These are phyloP conservation scores for Xanthoparmelia taractica DNA, from an alignment of 495 filamentous ascomycete genomes.

Conservation along the genomic window DNA sequence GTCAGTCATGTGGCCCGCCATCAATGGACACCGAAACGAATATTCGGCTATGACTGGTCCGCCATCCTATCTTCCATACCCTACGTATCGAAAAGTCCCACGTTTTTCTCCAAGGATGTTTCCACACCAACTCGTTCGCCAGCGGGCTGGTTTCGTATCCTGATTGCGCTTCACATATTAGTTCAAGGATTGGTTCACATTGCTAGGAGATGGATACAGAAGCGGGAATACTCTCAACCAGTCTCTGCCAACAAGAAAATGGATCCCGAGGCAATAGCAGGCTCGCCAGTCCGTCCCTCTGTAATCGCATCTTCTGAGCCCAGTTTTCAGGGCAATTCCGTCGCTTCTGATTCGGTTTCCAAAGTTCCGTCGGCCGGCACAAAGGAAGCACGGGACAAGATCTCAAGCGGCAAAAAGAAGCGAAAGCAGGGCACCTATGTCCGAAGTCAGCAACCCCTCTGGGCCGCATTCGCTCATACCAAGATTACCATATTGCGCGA, in stretches of 20 bases:
- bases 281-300: constrained; percentile 31
- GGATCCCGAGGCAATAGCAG: constrained; percentile 51
- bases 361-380: constrained; percentile 47
- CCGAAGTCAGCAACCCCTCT: constrained; percentile 81
- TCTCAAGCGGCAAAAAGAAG: constrained; percentile 66
- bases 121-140: constrained; percentile 15
- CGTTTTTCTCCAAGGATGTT: constrained; percentile 17
- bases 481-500: constrained; percentile 92
- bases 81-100: constrained; percentile 17
- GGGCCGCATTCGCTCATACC: constrained; percentile 87
- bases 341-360: constrained; percentile 41
- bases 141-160: constrained; percentile 49
- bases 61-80: constrained; percentile 25
- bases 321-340: constrained; percentile 39
- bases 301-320: constrained; percentile 36
- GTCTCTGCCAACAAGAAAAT: constrained; percentile 40
- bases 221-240: constrained; percentile 41
- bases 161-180: constrained; percentile 80
- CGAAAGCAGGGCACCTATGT: constrained; percentile 84
- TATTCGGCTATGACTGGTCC: constrained; percentile 28
- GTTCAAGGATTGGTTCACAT: constrained; percentile 61
- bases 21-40: constrained; percentile 34
- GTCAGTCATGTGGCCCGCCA: constrained; percentile 54
- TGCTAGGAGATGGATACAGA: constrained; percentile 46
- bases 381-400: constrained; percentile 51